Base-by-base conservation (phyloP, 129 eudicot species). In the Flaveria brownii region DNA sequence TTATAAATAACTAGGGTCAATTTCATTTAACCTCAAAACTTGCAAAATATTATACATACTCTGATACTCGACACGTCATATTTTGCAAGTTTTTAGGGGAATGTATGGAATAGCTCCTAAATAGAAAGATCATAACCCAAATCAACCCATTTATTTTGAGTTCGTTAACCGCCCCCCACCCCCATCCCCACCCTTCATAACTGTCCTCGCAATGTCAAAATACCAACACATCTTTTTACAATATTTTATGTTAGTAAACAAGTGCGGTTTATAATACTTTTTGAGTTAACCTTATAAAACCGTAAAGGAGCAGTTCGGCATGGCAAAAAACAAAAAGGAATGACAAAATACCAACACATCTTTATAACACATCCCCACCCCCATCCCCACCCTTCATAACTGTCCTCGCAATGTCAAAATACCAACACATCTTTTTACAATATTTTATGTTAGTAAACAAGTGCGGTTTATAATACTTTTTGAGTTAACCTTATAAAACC, bases 231-330 rank as follows among this genome's bases (percentile, higher is more conserved):
- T 49, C 26, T 18, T 18, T 20, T 12, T 56, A 56, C 62, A 56
- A 56, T 4, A 17, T 56, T 56, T 17, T 6, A 8, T 20, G 13
- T 8, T 18, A 56, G 28, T 0, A 17, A 56, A 56, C 62, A 17
- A 56, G 62, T 56, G 23, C 5, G 59, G 59, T 52, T 52, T 52
- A 52, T 52, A 52, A 52, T 52, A 52, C n/a, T 52, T n/a, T 51
- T 16, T 2, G 16, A 52, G 16, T 16, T 28, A 63, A 28, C 14
- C 69, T 30, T 33, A 63, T 14, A 13, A 18, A 63, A 63, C 69
- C 45, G 6, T 49, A 49, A 49, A 49, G 16, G 14, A 14, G n/a
- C 16, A 66, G 28, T 7, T 56, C 10, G 2, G 22, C 62, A 56
- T 18, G 2, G 9, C 12, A 7, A 17, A 56, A 45, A 52, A 52